Evolutionary conservation across 768 basidiomycete genomes (phyloP), one percentile per base, ranked within the genome.

Genomic region (Boletus pseudo-olivaceus): DNA sequence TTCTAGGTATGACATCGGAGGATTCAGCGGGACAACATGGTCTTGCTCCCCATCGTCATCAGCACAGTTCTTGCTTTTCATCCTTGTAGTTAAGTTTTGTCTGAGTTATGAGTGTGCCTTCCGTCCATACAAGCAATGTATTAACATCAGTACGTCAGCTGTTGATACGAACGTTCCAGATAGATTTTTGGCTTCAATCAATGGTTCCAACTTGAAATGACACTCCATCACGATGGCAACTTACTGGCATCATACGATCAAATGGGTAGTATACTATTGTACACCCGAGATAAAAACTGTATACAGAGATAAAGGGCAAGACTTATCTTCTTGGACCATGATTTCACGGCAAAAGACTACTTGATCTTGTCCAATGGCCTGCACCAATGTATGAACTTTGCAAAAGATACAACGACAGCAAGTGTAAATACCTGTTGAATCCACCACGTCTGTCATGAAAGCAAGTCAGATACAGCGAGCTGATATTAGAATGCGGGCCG

Each of bases 281-380:
- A 35, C n/a, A 20, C 43, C 49, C 51, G 33, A 41, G 35, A 59
- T 55, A 39, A 67, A 56, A 58, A n/a, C 48, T 40, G 19, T 7
- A 14, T 48, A 43, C 12, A 50, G 20, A 37, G 40, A 49, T 32
- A 47, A 53, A 57, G 50, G 34, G 44, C 56, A 53, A 42, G 50
- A 58, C 67, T 58, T 60, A 59, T 57, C 59, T 62, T 56, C 46
- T 41, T 34, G 47, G 30, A 37, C 26, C 26, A 43, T 12, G 2
- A 27, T 23, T 35, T 23, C 43, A 29, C 20, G 9, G 42, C 15
- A 27, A 27, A 42, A 8, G 23, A 39, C 54, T 78, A 96, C 74
- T 95, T 96, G 78, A 97, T 93, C 76, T 95, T 95, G 74, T 97
- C 95, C 57, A 98, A 73, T 17, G 95, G 94, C 62, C 93, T 92